phyloP scores from a whole-genome alignment of 129 eudicot genomes.

The Centaurea solstitialis region DNA sequence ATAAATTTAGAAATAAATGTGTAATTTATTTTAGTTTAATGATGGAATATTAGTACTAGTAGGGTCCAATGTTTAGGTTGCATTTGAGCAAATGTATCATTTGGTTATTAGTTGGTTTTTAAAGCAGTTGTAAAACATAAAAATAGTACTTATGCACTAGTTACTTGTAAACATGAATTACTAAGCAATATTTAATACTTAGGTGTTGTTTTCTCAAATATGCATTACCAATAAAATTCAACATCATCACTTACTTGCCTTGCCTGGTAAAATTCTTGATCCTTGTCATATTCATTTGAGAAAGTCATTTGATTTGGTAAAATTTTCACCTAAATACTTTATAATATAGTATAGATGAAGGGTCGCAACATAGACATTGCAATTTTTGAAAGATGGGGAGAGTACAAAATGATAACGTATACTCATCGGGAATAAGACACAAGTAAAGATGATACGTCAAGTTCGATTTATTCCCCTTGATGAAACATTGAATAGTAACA shows the following conservation, averaged over 20 bases:
- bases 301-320: no score
- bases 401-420: background rate
- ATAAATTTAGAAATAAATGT: background rate
- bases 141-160: background rate
- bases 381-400: background rate
- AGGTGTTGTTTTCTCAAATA: no score
- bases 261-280: no score
- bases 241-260: no score
- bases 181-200: no score
- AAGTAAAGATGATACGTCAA: constrained; percentile 80
- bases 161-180: no score
- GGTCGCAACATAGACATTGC: background rate
- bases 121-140: background rate
- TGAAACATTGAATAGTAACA: constrained; percentile 83
- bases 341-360: background rate
- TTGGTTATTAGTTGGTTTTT: no score
- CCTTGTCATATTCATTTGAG: no score
- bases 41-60: background rate
- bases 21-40: background rate
- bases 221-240: no score
- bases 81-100: no score
- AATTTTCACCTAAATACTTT: background rate
- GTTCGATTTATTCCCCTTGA: constrained; percentile 85
- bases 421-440: constrained; percentile 90
- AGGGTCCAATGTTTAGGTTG: background rate